These are phyloP conservation scores for Lactarius sp. DNA, from an alignment of 768 basidiomycete species.

Conservation along the genomic window DNA sequence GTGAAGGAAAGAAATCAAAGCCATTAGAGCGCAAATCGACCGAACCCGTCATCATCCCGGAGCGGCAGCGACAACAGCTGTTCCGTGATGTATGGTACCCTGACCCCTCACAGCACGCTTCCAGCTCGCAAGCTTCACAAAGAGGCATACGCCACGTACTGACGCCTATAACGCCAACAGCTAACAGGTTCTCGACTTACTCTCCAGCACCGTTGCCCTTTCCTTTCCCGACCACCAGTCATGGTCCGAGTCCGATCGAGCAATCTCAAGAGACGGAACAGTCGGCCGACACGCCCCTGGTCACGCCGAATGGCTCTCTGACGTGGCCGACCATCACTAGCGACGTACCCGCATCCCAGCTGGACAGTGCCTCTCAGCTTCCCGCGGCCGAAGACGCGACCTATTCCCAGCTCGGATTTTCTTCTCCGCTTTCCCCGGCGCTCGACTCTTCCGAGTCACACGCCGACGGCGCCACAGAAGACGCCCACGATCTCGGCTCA, in stretches of 20 bases:
- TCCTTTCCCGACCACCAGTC: slow-evolving; percentile 13
- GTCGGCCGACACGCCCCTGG: slow-evolving; percentile 47
- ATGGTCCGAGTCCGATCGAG: slow-evolving; percentile 1
- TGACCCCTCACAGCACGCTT: slow-evolving; percentile 17
- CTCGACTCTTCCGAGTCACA: not conserved
- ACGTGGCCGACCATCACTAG: slow-evolving; percentile 37
- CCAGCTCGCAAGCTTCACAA: slow-evolving; percentile 11
- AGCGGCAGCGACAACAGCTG: slow-evolving; percentile 5
- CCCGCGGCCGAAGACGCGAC: slow-evolving; percentile 33
- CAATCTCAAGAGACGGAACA: slow-evolving; percentile 43
- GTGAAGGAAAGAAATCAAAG: slow-evolving; percentile 11
- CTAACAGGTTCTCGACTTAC: not conserved
- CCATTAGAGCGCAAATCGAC: slow-evolving; percentile 22
- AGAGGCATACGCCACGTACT: not conserved
- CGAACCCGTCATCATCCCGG: slow-evolving; percentile 19
- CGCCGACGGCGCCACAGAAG: not conserved
- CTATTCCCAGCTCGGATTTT: slow-evolving; percentile 38
- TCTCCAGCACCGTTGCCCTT: not conserved
- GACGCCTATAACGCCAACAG: slow-evolving; percentile 4
- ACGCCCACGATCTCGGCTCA: not conserved
- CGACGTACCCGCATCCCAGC: slow-evolving; percentile 36
- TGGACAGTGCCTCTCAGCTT: slow-evolving; percentile 34
- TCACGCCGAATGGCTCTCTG: slow-evolving; percentile 53
- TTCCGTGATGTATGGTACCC: slow-evolving; percentile 16
- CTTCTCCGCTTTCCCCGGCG: slow-evolving; percentile 24